Evolutionary conservation across 495 filamentous ascomycete genomes (phyloP), one percentile per base, ranked within the genome.

Genomic region (Penicillium canariense): DNA sequence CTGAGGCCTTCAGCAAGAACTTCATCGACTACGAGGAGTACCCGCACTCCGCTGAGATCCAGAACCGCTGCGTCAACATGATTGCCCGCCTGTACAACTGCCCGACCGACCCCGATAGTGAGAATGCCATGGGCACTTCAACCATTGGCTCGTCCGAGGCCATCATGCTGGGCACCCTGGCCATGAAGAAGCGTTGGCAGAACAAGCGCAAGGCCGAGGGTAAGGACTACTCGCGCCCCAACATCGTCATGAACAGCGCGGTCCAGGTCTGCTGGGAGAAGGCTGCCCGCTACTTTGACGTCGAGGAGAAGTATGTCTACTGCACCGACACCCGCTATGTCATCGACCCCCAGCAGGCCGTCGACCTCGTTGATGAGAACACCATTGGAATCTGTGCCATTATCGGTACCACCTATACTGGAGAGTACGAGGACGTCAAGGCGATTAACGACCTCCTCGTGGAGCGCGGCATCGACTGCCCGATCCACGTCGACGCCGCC

Each of bases 251-350:
- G 90, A 90, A 85, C 58, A 87, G 88, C 20, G 90, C 91, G 26
- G 91, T 96, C 1, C 91, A 96, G 74, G 91, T 96, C 22, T 95
- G 90, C 80, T 96, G 91, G 91, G 91, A 96, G 75, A 96, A 96
- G 72, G 91, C 91, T 0, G 87, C 90, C n/a, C 81, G 91, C 25
- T 96, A 96, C 76, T 95, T 96, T 60, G 91, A 96, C 55, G 79
- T 95, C 39, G 91, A 96, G 66, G 91, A 96, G 77, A 86, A 85
- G 68, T 88, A 89, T 52, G 88, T 92, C 46, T 94, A 86, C 74
- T 96, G 91, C 73, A 90, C 87, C 2, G 74, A 81, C 14, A 81
- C 86, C 5, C 86, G 91, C 55, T 96, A 82, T 62, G 88, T 94
- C 32, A 92, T 96, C 63, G 91, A 96, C 69, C 91, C 91, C 8